phyloP scores from a whole-genome alignment of 1,139 yeast genomes.

The Candida pseudoviswanathii region DNA sequence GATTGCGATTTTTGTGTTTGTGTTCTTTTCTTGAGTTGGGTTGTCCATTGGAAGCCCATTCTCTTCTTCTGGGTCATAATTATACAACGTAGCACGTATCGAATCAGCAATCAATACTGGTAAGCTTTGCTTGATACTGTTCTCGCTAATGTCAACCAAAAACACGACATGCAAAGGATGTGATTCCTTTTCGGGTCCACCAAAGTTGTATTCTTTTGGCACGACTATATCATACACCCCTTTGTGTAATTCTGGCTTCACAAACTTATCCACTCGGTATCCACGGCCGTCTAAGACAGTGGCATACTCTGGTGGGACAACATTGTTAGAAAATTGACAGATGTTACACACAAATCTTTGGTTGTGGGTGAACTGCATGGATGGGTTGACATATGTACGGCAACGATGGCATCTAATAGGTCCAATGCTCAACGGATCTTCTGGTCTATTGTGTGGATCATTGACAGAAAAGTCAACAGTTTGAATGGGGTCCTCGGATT shows the following conservation, averaged over 20 bases:
- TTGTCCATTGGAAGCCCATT: not conserved
- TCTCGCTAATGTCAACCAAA: constrained; percentile 71
- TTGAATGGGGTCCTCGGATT: constrained; percentile 62
- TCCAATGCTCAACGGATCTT: constrained; percentile 46
- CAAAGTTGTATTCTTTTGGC: constrained; percentile 68
- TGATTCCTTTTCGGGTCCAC: constrained; percentile 28
- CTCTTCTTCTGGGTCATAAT: constrained; percentile 17
- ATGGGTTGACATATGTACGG: constrained; percentile 85
- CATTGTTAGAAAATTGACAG: constrained; percentile 74
- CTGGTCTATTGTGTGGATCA: constrained; percentile 8
- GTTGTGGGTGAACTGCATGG: constrained; percentile 69
- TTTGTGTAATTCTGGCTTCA: constrained; percentile 73
- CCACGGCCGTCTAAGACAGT: constrained; percentile 65
- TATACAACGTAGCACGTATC: constrained; percentile 58
- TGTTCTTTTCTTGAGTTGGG: not conserved
- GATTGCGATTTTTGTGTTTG: constrained; percentile 51
- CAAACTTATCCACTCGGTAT: constrained; percentile 61
- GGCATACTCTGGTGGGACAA: constrained; percentile 67
- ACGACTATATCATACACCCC: constrained; percentile 89
- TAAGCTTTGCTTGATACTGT: constrained; percentile 62
- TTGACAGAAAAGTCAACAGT: constrained; percentile 55
- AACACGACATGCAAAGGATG: constrained; percentile 70
- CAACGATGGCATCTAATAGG: constrained; percentile 93
- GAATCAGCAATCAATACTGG: constrained; percentile 75
- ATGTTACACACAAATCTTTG: constrained; percentile 80